Evolutionary conservation across 352 stramenopile genomes (phyloP).

Genomic region (Phytophthora fragariae): DNA sequence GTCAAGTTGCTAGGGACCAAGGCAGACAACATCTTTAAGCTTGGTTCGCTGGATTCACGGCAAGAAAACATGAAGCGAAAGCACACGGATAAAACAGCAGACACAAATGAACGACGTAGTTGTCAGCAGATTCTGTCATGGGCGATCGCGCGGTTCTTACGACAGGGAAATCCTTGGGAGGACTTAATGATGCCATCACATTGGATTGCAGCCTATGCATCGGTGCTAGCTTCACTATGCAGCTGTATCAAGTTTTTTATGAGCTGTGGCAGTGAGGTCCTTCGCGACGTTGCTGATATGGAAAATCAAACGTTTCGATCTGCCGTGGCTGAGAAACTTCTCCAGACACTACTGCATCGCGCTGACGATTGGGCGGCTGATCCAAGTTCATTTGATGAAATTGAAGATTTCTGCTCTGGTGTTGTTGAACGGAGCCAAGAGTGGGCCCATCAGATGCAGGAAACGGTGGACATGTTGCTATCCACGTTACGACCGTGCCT

Average conservation of each 20-base stretch:
- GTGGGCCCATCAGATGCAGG: slow-evolving; percentile 34
- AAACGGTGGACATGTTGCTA: slow-evolving; percentile 29
- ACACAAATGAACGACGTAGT: slow-evolving; percentile 4
- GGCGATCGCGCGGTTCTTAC: slow-evolving; percentile 49
- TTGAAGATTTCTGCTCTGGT: slow-evolving; percentile 42
- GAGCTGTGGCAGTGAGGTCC: slow-evolving; percentile 7
- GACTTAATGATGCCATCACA: slow-evolving; percentile 9
- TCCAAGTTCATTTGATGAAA: slow-evolving; percentile 21
- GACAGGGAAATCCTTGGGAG: slow-evolving; percentile 35
- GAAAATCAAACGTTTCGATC: slow-evolving; percentile 30
- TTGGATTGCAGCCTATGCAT: slow-evolving; percentile 39
- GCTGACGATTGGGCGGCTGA: slow-evolving; percentile 21
- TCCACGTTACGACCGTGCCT: slow-evolving; percentile 25
- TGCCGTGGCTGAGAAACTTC: slow-evolving; percentile 33
- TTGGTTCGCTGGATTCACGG: background rate
- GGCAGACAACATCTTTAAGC: slow-evolving; percentile 29
- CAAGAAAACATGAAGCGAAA: slow-evolving; percentile 48
- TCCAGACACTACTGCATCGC: slow-evolving; percentile 27
- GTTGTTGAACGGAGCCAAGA: slow-evolving; percentile 21
- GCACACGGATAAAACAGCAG: slow-evolving; percentile 10
- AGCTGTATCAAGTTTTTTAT: slow-evolving; percentile 35
- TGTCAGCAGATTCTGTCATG: slow-evolving; percentile 44
- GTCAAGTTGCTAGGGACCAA: slow-evolving; percentile 52
- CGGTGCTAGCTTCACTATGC: slow-evolving; percentile 37
- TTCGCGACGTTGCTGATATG: slow-evolving; percentile 33